phyloP scores from a whole-genome alignment of 2,329 filamentous ascomycete species.

The Colletotrichum viniferum region DNA sequence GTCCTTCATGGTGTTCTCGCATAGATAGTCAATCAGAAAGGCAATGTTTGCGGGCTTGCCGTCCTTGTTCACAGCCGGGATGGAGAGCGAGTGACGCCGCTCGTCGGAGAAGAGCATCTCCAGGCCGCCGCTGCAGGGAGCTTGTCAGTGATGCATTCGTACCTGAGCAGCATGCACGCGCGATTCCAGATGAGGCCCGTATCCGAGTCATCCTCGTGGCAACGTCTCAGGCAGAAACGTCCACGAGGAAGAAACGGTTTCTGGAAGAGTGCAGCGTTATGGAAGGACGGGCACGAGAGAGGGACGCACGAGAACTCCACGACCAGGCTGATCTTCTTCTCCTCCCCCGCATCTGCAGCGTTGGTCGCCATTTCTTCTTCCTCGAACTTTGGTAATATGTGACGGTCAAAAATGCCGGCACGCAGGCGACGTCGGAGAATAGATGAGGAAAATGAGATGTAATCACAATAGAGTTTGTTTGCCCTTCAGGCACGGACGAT shows the following conservation, averaged over 20 bases:
- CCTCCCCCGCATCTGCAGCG: conserved; percentile 22
- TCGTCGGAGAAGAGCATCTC: conserved; percentile 92
- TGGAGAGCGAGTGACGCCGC: conserved; percentile 70
- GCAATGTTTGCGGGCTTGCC: conserved; percentile 71
- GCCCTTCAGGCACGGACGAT: conserved; percentile 1
- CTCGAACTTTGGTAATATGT: background rate
- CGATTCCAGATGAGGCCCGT: background rate
- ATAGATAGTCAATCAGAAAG: conserved; percentile 80
- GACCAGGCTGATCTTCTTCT: conserved; percentile 57
- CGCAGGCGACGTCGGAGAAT: conserved; percentile 10
- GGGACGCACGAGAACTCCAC: conserved; percentile 71
- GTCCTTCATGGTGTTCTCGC: conserved; percentile 84
- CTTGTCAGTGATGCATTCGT: conserved; percentile 10
- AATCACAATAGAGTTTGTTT: conserved; percentile 16
- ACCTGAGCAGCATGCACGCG: background rate
- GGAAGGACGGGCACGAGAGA: background rate
- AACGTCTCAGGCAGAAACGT: background rate
- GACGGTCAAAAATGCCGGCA: background rate
- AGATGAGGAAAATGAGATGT: conserved; percentile 13
- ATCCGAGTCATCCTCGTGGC: background rate
- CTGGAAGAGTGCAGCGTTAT: background rate
- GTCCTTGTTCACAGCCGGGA: conserved; percentile 67
- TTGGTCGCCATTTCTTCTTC: conserved; percentile 14
- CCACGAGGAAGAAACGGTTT: background rate
- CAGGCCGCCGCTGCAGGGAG: conserved; percentile 73